Evolutionary conservation across 116 monocot genomes (phyloP).

Genomic region (Phalaenopsis hybrid): DNA sequence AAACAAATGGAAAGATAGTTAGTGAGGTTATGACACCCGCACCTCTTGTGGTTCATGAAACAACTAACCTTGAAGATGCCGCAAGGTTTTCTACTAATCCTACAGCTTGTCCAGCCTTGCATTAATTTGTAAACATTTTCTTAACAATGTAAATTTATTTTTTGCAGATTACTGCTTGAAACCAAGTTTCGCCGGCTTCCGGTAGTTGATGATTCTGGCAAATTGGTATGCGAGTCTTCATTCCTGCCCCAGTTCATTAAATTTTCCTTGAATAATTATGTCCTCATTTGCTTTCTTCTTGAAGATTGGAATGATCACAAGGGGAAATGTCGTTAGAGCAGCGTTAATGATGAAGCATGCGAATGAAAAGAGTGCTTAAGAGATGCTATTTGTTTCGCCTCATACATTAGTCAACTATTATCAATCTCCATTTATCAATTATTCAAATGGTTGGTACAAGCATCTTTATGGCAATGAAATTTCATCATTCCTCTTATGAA

Average conservation of each 20-base stretch:
- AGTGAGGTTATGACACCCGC: slow-evolving; percentile 80
- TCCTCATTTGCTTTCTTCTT: slow-evolving; percentile 11
- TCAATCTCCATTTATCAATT: background rate
- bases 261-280: background rate
- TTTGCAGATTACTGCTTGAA: slow-evolving; percentile 69
- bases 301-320: slow-evolving; percentile 77
- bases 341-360: slow-evolving; percentile 49
- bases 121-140: background rate
- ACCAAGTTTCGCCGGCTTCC: slow-evolving; percentile 85
- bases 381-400: background rate
- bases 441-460: background rate
- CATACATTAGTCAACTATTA: background rate
- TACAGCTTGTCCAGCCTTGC: background rate
- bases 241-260: slow-evolving; percentile 5
- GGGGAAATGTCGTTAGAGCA: slow-evolving; percentile 77
- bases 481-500: background rate
- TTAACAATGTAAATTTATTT: background rate
- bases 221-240: slow-evolving; percentile 52
- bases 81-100: slow-evolving; percentile 47
- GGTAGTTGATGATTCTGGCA: slow-evolving; percentile 73
- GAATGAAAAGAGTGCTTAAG: slow-evolving; percentile 10
- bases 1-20: slow-evolving; percentile 84
- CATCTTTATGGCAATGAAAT: background rate
- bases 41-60: slow-evolving; percentile 83
- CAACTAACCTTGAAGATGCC: slow-evolving; percentile 85